phyloP scores from a whole-genome alignment of 148 eudicot genomes.

The Rhododendron vialii region DNA sequence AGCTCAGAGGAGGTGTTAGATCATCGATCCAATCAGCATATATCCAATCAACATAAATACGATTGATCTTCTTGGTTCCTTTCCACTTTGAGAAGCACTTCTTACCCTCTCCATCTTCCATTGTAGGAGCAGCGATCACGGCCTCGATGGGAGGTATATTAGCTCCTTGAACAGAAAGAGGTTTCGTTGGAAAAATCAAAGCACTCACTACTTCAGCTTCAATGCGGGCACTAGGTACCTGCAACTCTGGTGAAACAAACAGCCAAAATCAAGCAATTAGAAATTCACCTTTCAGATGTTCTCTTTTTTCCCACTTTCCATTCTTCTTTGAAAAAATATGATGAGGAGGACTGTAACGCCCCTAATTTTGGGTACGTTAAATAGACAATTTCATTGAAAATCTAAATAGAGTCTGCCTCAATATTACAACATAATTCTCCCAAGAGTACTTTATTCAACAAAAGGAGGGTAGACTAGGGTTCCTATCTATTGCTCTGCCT shows the following conservation, averaged over 20 bases:
- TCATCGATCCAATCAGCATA: no score
- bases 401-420: no score
- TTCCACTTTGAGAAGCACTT: constrained; percentile 56
- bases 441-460: no score
- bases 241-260: constrained; percentile 37
- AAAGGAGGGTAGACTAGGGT: no score
- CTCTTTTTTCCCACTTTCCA: no score
- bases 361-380: no score
- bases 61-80: constrained; percentile 50
- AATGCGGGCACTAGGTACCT: constrained; percentile 25
- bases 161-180: constrained; percentile 16
- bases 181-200: constrained; percentile 23
- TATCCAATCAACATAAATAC: constrained; percentile 86
- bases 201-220: constrained; percentile 31
- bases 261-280: background rate
- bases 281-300: no score
- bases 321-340: no score
- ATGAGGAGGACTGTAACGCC: no score
- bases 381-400: no score
- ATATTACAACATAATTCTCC: no score
- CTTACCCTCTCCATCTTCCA: constrained; percentile 35
- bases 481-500: no score
- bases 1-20: constrained; percentile 29
- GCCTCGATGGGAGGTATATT: constrained; percentile 24
- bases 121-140: constrained; percentile 18